Evolutionary conservation across 2,329 filamentous ascomycete genomes (phyloP).

Genomic region (Lecanicillium sp.): DNA sequence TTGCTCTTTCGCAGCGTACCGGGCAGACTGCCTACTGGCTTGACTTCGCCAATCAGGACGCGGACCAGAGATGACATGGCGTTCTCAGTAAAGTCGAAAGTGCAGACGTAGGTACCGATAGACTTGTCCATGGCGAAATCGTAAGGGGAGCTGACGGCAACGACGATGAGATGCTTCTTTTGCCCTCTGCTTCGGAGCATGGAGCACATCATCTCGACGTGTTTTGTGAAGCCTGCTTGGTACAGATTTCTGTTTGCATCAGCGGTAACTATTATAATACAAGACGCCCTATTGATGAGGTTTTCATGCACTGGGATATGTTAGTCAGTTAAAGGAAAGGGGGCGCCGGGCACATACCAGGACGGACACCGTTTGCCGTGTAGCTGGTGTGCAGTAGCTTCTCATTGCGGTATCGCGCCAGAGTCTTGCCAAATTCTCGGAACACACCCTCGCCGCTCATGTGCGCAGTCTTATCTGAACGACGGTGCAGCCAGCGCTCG

Average conservation of each 20-base stretch:
- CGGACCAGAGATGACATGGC: constrained; percentile 80
- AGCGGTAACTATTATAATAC: constrained; percentile 85
- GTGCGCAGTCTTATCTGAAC: constrained; percentile 53
- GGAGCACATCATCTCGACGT: constrained; percentile 91
- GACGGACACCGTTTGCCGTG: constrained; percentile 84
- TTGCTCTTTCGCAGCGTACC: constrained; percentile 81
- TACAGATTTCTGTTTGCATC: constrained; percentile 93
- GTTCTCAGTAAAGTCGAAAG: constrained; percentile 92
- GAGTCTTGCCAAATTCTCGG: constrained; percentile 75
- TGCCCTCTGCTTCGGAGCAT: constrained; percentile 70
- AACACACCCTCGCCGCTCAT: constrained; percentile 95
- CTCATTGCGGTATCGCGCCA: constrained; percentile 81
- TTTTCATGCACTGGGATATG: constrained; percentile 68
- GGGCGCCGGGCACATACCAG: constrained; percentile 46
- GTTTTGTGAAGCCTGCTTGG: constrained; percentile 91
- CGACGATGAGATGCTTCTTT: constrained; percentile 84
- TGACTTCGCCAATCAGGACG: constrained; percentile 71
- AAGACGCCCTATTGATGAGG: constrained; percentile 79
- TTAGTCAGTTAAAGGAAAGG: neutral
- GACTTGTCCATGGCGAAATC: constrained; percentile 91
- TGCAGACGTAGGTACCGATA: constrained; percentile 90
- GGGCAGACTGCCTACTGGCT: constrained; percentile 53
- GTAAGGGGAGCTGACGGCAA: constrained; percentile 91
- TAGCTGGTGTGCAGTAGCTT: constrained; percentile 92
- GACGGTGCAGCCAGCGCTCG: constrained; percentile 52